phyloP scores from a whole-genome alignment of 208 protist genomes.

The Crithidia thermophila region DNA sequence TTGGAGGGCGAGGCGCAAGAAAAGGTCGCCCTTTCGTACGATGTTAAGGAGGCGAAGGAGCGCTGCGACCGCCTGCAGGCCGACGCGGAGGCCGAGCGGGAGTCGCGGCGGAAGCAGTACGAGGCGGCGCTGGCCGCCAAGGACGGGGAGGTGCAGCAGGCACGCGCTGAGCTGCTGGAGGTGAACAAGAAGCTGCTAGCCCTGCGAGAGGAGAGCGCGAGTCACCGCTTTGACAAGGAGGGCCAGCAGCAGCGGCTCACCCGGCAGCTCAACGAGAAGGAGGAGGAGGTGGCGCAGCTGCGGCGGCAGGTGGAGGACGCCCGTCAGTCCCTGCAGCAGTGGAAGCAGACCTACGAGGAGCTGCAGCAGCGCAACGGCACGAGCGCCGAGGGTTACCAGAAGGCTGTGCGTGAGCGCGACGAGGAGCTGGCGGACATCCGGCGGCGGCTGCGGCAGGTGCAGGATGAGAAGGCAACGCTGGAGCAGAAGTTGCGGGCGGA shows the following conservation, averaged over 20 bases:
- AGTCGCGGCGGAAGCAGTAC: conserved; percentile 40
- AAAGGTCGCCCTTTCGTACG: conserved; percentile 37
- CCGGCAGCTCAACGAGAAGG: conserved; percentile 50
- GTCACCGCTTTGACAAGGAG: conserved; percentile 36
- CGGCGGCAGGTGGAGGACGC: conserved; percentile 50
- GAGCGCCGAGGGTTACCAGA: conserved; percentile 38
- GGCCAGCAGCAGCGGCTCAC: conserved; percentile 39
- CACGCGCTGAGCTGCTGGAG: conserved; percentile 47
- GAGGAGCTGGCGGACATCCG: conserved; percentile 46
- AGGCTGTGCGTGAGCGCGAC: conserved; percentile 47
- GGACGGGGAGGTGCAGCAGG: conserved; percentile 54
- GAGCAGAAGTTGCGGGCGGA: conserved; percentile 39
- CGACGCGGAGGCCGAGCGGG: conserved; percentile 47
- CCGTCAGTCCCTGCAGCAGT: conserved; percentile 44
- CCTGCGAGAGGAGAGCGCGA: conserved; percentile 52
- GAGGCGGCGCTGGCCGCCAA: conserved; percentile 41
- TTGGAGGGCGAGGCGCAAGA: conserved; percentile 39
- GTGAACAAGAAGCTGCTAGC: conserved; percentile 34
- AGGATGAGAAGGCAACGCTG: conserved; percentile 45
- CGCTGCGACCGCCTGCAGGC: conserved; percentile 44
- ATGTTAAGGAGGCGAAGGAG: conserved; percentile 45
- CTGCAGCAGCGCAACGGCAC: conserved; percentile 47
- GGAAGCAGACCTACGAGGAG: conserved; percentile 54
- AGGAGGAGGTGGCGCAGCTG: conserved; percentile 49
- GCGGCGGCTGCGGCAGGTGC: conserved; percentile 31